Conservation (phyloP, 352 stramenopile genomes). For the Pythium grandisporangium region DNA sequence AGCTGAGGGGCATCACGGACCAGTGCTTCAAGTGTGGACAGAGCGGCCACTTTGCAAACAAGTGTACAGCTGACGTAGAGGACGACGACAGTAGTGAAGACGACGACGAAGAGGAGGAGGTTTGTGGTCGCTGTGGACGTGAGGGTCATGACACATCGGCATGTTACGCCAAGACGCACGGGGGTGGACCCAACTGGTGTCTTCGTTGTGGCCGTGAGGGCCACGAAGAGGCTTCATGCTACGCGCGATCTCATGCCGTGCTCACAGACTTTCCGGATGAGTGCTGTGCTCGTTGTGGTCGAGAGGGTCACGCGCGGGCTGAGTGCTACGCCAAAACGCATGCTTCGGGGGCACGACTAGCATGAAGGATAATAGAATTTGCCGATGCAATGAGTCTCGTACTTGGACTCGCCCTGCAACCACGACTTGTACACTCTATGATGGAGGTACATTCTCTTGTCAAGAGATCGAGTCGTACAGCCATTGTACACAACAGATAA, state of each 20-base stretch:
- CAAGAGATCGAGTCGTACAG: constrained; percentile 2
- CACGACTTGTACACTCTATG: neutral
- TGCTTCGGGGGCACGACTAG: constrained; percentile 2
- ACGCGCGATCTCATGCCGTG: constrained; percentile 6
- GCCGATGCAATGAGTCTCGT: constrained; percentile 2
- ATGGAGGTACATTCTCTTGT: constrained; percentile 1
- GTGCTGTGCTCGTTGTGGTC: constrained; percentile 6
- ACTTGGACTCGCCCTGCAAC: neutral
- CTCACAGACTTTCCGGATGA: constrained; percentile 2
- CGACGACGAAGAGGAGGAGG: constrained; percentile 2
- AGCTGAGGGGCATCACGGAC: constrained; percentile 7
- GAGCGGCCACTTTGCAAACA: constrained; percentile 8
- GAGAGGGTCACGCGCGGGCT: constrained; percentile 3
- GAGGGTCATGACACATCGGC: constrained; percentile 4
- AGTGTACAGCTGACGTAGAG: constrained; percentile 6
- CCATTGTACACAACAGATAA: constrained; percentile 2
- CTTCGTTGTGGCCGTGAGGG: constrained; percentile 8
- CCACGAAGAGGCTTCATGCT: constrained; percentile 6
- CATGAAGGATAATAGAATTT: constrained; percentile 2
- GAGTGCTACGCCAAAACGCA: constrained; percentile 6
- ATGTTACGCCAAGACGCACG: constrained; percentile 11
- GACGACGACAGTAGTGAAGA: constrained; percentile 2
- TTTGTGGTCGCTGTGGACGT: constrained; percentile 7
- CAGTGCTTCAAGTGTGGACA: constrained; percentile 10
- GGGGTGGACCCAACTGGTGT: constrained; percentile 6